Evolutionary conservation across 129 eudicot genomes (phyloP), one percentile per base, ranked within the genome.

Genomic region (Lactuca sativa): DNA sequence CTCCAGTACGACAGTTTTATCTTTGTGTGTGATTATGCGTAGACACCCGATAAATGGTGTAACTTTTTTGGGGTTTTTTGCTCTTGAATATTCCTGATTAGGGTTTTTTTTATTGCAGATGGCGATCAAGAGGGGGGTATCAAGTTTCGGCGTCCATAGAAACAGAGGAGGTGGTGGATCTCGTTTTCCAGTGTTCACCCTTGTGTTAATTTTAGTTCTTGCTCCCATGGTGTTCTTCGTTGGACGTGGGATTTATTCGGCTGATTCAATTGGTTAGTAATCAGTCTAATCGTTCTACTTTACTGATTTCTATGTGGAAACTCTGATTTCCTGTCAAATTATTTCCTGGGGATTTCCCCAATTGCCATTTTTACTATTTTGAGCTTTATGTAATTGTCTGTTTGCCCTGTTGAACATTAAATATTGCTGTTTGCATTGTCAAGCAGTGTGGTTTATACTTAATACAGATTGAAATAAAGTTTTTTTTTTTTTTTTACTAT

Each of bases 161-260:
- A 71, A 66, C 62, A 78, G 84, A 66, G 80, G 71, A 41, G 64
- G 40, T 69, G 86, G 80, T 77, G 81, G 81, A 84, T 77, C 95
- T 78, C 62, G 81, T 31, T 71, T 74, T 69, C 76, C 78, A 65
- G 57, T 85, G 68, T 43, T 68, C 57, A 65, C 66, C 38, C 62
- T 82, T 66, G 74, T 88, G 65, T 15, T 87, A 70, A 51, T 77
- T 67, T 65, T 81, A 15, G 69, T 82, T 52, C 53, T 87, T 70
- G 78, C 57, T 69, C 82, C 88, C 4, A 71, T 84, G 59, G 64
- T 85, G 74, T 77, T 87, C 72, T 80, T 85, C 81, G 15, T 80
- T 76, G 84, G 82, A 38, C 84, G 84, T 59, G 84, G 84, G 60
- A 57, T 84, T 58, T 78, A 74, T 62, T 53, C 77, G 52, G 34